phyloP scores from a whole-genome alignment of 1,284 basidiomycete species.

The Sanghuangporus weigelae region DNA sequence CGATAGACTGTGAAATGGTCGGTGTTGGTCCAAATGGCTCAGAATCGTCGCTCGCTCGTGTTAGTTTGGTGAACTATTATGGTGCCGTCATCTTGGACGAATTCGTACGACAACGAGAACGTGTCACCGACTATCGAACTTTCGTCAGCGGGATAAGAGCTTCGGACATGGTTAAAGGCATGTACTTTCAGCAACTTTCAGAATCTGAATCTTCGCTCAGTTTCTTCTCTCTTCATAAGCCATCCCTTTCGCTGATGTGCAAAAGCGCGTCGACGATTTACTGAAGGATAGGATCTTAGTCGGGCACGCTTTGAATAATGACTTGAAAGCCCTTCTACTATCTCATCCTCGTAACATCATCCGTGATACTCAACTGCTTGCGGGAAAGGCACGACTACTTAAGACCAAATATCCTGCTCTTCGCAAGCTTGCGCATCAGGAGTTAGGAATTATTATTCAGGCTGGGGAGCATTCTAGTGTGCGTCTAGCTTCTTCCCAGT shows the following conservation, averaged over 20 bases:
- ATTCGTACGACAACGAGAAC: constrained; percentile 85
- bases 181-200: constrained; percentile 16
- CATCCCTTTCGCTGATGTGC: constrained; percentile 76
- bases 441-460: constrained; percentile 84
- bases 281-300: constrained; percentile 83
- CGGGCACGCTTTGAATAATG: constrained; percentile 92
- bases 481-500: constrained; percentile 21
- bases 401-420: constrained; percentile 73
- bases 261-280: constrained; percentile 74
- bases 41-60: constrained; percentile 84
- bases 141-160: constrained; percentile 85
- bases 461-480: constrained; percentile 85
- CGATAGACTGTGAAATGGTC: constrained; percentile 98
- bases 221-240: constrained; percentile 37
- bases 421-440: constrained; percentile 76
- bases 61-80: constrained; percentile 89
- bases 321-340: constrained; percentile 87
- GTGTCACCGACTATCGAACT: constrained; percentile 92
- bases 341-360: constrained; percentile 78
- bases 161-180: constrained; percentile 69
- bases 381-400: constrained; percentile 49
- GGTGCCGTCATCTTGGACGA: constrained; percentile 80
- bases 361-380: constrained; percentile 79
- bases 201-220: not conserved
- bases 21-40: constrained; percentile 81